A percentile compares a stretch with the other conserved stretches of the same genome.
Conservation (phyloP, 2,329 filamentous ascomycete genomes). For the Scortechinia acanthostroma region DNA sequence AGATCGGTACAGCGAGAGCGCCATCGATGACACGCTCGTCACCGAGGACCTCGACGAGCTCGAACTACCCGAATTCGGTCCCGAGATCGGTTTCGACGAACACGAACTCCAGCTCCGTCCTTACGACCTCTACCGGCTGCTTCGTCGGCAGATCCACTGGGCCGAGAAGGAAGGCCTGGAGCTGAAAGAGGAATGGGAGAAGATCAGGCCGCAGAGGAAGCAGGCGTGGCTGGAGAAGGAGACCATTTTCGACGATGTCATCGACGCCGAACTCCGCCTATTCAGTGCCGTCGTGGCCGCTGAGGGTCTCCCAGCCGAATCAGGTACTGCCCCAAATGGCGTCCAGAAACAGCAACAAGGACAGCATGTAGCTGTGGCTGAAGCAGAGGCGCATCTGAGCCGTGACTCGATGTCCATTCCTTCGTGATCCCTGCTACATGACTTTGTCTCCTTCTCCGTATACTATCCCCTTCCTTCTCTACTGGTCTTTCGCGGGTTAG, state of each 20-base stretch:
- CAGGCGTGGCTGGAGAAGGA: constrained; percentile 30
- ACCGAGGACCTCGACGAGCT: constrained; percentile 21
- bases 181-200: constrained; percentile 27
- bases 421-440: no score
- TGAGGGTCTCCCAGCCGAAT: no score
- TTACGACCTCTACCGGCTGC: constrained; percentile 29
- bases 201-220: constrained; percentile 22
- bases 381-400: no score
- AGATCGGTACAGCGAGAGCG: background rate
- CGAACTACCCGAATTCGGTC: constrained; percentile 22
- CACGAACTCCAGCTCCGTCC: constrained; percentile 29
- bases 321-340: no score
- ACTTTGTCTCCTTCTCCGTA: no score
- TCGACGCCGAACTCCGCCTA: constrained; percentile 26
- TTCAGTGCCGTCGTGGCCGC: constrained; percentile 15
- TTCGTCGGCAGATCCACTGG: constrained; percentile 36
- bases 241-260: constrained; percentile 28
- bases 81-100: constrained; percentile 29
- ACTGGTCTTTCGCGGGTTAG: no score
- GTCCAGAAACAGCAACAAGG: no score
- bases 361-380: no score
- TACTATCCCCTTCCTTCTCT: no score
- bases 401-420: no score
- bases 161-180: constrained; percentile 28
- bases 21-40: constrained; percentile 13